These are phyloP conservation scores for Cucumis cinereus DNA, from an alignment of 306 rosid genomes.

Conservation along the genomic window DNA sequence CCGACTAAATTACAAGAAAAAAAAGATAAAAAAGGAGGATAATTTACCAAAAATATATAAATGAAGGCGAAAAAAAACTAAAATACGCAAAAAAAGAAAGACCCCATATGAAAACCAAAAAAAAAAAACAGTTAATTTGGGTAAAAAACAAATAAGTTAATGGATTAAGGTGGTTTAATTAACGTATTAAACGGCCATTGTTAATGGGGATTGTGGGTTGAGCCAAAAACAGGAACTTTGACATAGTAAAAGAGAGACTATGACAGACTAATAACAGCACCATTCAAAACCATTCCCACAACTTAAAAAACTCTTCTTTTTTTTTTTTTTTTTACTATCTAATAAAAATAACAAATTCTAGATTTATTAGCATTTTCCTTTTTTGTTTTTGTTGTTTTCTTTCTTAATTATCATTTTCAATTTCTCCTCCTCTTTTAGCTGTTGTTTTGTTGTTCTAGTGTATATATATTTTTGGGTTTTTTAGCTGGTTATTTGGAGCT, in stretches of 20 bases:
- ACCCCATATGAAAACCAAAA: background rate
- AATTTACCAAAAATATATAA: background rate
- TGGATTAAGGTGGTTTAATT: background rate
- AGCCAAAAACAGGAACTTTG: background rate
- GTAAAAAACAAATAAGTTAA: background rate
- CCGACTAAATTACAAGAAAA: background rate
- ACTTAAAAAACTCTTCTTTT: background rate
- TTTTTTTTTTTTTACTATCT: background rate
- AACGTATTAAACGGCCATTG: slow-evolving; percentile 1
- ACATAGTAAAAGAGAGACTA: background rate
- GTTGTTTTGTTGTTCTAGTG: background rate
- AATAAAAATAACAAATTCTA: background rate
- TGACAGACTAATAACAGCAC: background rate
- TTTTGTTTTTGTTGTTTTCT: background rate
- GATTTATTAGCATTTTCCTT: background rate
- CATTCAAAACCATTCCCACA: background rate
- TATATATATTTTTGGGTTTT: slow-evolving; percentile 3
- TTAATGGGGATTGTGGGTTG: background rate
- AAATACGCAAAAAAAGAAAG: background rate
- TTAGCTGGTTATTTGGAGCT: slow-evolving; percentile 17
- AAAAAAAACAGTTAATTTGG: background rate
- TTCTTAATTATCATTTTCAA: background rate
- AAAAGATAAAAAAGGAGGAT: background rate
- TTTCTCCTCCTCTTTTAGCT: background rate
- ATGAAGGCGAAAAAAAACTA: background rate